phyloP scores from a whole-genome alignment of 2,329 filamentous ascomycete genomes.

The Trichophaea hybrida region DNA sequence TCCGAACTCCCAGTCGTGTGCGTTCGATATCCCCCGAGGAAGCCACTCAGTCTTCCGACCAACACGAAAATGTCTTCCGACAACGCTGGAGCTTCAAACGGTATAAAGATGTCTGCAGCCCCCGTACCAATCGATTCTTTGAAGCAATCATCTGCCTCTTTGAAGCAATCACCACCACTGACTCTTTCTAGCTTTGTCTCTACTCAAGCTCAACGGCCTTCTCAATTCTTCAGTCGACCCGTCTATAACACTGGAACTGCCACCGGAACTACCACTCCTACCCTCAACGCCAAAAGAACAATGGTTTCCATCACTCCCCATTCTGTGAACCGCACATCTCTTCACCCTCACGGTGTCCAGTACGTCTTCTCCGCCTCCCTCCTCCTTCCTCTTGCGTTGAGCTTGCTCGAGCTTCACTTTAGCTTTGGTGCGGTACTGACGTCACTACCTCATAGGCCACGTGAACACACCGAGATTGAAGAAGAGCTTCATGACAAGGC shows the following conservation, averaged over 20 bases:
- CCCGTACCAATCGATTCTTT: slow-evolving; percentile 14
- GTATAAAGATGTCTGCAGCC: slow-evolving; percentile 20
- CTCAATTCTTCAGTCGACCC: background rate
- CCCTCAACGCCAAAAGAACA: slow-evolving; percentile 10
- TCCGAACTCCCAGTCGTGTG: background rate
- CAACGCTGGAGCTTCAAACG: slow-evolving; percentile 28
- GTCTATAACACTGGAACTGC: slow-evolving; percentile 6
- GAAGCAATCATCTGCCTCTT: slow-evolving; percentile 9
- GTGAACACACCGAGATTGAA: slow-evolving; percentile 91
- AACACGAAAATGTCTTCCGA: slow-evolving; percentile 7
- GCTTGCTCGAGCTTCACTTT: slow-evolving; percentile 2
- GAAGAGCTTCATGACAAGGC: slow-evolving; percentile 94
- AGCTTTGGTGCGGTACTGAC: slow-evolving; percentile 12
- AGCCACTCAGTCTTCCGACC: background rate
- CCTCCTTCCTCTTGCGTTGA: slow-evolving; percentile 17
- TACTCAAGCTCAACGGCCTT: background rate
- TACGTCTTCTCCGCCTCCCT: slow-evolving; percentile 39
- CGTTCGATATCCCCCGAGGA: background rate
- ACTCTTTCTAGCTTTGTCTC: background rate
- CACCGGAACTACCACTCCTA: slow-evolving; percentile 7
- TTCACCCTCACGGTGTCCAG: slow-evolving; percentile 83
- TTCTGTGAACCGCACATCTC: slow-evolving; percentile 71
- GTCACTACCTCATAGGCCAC: slow-evolving; percentile 44
- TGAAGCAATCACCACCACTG: background rate
- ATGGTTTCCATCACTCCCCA: slow-evolving; percentile 17